phyloP scores from a whole-genome alignment of 345 rosid genomes.

The Ceriops decandra region DNA sequence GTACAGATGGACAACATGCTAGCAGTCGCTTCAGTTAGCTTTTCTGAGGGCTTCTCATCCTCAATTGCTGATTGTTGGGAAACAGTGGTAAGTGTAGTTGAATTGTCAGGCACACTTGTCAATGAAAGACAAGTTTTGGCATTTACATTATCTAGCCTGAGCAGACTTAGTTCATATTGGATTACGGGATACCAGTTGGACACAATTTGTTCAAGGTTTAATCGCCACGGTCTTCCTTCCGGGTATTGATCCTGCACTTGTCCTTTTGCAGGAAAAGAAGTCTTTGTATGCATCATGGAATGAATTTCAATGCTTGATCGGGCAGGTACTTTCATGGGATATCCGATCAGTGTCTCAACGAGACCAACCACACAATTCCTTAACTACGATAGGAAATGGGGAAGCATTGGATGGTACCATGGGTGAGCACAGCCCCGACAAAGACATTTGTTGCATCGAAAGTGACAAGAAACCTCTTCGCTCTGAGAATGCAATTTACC shows the following conservation, averaged over 20 bases:
- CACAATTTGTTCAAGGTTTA: too few species aligned
- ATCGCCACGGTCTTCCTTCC: not conserved
- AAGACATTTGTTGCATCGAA: conserved; percentile 16
- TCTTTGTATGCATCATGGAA: conserved; percentile 66
- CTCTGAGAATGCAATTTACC: conserved; percentile 42
- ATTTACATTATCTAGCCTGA: too few species aligned
- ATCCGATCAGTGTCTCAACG: conserved; percentile 82
- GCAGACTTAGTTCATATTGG: too few species aligned
- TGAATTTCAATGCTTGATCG: conserved; percentile 59
- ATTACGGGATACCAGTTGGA: too few species aligned
- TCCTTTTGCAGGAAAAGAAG: conserved; percentile 50
- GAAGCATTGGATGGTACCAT: conserved; percentile 7
- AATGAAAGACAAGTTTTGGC: too few species aligned
- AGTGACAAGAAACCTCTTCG: conserved; percentile 4
- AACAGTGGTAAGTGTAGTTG: conserved; percentile 41
- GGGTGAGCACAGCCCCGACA: conserved; percentile 22
- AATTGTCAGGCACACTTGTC: too few species aligned
- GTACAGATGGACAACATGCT: conserved; percentile 58
- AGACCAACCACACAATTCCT: conserved; percentile 45
- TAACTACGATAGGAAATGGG: conserved; percentile 6
- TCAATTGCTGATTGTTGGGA: conserved; percentile 66
- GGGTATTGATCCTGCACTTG: not conserved
- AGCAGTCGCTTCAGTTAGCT: conserved; percentile 65
- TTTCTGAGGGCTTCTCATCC: conserved; percentile 56
- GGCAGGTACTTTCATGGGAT: conserved; percentile 89